Conservation (phyloP, 495 filamentous ascomycete species). For the Xylaria acuta region DNA sequence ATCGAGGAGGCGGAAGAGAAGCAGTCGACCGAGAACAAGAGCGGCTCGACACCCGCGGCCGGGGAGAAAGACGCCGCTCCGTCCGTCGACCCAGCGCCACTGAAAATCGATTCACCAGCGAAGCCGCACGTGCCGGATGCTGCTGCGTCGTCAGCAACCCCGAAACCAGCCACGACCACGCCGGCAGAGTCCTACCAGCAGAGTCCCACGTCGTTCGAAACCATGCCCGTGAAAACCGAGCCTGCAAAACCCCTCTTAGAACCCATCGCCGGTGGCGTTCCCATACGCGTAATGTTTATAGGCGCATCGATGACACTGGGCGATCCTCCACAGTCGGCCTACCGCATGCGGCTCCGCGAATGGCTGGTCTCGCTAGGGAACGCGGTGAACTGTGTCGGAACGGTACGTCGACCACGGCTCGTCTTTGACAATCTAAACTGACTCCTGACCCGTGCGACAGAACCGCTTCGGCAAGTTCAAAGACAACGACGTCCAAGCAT, state of each 20-base stretch:
- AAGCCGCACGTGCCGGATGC: not conserved
- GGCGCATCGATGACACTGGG: slow-evolving; percentile 67
- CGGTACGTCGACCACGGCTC: slow-evolving; percentile 27
- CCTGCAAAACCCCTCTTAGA: not conserved
- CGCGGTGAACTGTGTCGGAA: slow-evolving; percentile 42
- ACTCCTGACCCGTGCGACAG: slow-evolving; percentile 22
- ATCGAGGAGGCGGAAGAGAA: slow-evolving; percentile 16
- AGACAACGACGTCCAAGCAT: slow-evolving; percentile 41
- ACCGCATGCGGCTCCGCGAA: slow-evolving; percentile 53
- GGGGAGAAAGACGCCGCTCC: not conserved
- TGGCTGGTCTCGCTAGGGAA: slow-evolving; percentile 43
- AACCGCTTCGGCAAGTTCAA: slow-evolving; percentile 42
- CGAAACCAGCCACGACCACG: not conserved
- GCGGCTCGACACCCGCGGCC: not conserved
- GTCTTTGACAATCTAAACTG: slow-evolving; percentile 17
- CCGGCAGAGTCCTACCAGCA: not conserved
- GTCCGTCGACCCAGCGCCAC: not conserved
- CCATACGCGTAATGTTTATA: slow-evolving; percentile 60
- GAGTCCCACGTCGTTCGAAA: not conserved
- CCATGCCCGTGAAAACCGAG: not conserved
- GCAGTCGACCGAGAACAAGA: not conserved
- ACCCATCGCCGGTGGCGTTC: slow-evolving; percentile 34
- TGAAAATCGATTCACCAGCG: not conserved
- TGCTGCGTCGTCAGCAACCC: not conserved
- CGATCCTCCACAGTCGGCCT: slow-evolving; percentile 60